These are phyloP conservation scores for Crotalaria pallida DNA, from an alignment of 306 rosid species.

Conservation along the genomic window DNA sequence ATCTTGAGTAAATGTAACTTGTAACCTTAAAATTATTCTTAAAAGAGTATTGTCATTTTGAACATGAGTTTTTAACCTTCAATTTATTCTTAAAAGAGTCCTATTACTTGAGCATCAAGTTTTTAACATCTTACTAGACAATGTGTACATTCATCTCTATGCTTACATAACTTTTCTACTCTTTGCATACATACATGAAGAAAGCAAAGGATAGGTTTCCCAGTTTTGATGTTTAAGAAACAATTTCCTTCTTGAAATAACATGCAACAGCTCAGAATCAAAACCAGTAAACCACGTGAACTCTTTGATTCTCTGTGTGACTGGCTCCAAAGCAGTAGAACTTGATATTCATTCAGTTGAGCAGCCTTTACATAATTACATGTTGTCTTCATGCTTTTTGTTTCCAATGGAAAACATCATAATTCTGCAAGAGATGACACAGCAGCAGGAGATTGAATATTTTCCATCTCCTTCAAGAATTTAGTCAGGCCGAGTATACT, in stretches of 20 bases:
- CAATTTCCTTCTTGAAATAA: background rate
- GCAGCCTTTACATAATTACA: background rate
- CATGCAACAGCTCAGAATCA: background rate
- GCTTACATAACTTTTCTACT: no score
- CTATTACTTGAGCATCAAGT: no score
- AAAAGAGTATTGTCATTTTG: no score
- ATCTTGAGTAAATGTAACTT: background rate
- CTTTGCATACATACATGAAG: no score
- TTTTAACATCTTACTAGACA: no score
- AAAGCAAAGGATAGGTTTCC: no score
- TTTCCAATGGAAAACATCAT: slow-evolving; percentile 1
- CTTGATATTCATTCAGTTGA: background rate
- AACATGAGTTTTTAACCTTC: no score
- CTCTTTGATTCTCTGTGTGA: background rate
- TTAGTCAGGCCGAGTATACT: slow-evolving; percentile 72
- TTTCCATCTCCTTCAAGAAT: background rate
- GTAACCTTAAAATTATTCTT: no score
- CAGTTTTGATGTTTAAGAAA: no score
- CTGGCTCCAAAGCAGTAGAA: background rate
- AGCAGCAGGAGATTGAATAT: background rate
- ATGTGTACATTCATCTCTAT: no score
- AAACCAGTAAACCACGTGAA: slow-evolving; percentile 7
- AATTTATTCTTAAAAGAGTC: no score
- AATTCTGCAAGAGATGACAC: background rate
- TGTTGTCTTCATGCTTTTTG: slow-evolving; percentile 1